A percentile compares a stretch with the other conserved stretches of the same genome.
Conservation (phyloP, 345 rosid species). For the Pseudoturritis turrita region DNA sequence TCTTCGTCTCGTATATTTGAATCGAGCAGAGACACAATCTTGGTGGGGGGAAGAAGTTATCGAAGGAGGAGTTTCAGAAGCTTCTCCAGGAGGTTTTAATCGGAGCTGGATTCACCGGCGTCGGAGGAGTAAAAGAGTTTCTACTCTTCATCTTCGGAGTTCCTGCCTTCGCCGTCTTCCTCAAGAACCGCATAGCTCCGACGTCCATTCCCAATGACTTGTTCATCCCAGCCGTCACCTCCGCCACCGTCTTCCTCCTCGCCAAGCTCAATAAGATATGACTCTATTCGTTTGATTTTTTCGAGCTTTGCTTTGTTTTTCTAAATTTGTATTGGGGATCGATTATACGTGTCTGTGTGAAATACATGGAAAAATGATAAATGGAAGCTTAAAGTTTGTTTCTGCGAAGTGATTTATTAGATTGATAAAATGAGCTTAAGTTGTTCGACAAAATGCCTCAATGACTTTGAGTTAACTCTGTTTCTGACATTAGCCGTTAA, state of each 20-base stretch:
- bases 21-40: slow-evolving; percentile 41
- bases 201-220: slow-evolving; percentile 49
- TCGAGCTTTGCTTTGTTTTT: slow-evolving; percentile 6
- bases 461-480: background rate
- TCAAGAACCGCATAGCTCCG: slow-evolving; percentile 55
- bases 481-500: background rate
- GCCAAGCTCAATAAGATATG: slow-evolving; percentile 68
- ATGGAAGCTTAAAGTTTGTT: background rate
- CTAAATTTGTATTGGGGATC: background rate
- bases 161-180: slow-evolving; percentile 47
- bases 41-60: slow-evolving; percentile 28
- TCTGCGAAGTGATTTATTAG: background rate
- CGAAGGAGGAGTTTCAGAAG: slow-evolving; percentile 56
- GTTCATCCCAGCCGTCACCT: slow-evolving; percentile 72
- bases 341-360: background rate
- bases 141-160: slow-evolving; percentile 59
- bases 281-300: slow-evolving; percentile 10
- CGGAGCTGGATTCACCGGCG: slow-evolving; percentile 58
- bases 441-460: slow-evolving; percentile 8
- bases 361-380: background rate
- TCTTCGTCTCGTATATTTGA: background rate
- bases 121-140: slow-evolving; percentile 67
- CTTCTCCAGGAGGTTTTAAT: slow-evolving; percentile 53
- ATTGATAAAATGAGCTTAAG: background rate
- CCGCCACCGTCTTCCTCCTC: slow-evolving; percentile 70